Conservation (phyloP, 768 basidiomycete species). For the Trametes maxima region DNA sequence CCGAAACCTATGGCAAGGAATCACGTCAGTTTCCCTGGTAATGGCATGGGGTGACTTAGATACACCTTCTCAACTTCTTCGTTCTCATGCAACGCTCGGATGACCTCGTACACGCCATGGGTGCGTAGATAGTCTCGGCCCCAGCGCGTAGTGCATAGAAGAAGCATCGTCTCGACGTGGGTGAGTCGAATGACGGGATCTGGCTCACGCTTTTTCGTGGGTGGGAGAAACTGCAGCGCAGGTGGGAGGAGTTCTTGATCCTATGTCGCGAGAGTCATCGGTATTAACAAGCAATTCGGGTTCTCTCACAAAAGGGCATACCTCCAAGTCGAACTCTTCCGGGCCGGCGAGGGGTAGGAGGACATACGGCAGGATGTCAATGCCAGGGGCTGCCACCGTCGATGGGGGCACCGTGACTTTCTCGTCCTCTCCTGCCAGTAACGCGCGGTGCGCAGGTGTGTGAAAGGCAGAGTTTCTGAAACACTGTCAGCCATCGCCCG, state of each 20-base stretch:
- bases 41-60: not conserved
- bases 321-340: conserved; percentile 93
- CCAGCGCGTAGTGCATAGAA: conserved; percentile 88
- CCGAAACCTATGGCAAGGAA: conserved; percentile 61
- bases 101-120: conserved; percentile 85
- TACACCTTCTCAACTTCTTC: conserved; percentile 80
- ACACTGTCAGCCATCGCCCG: conserved; percentile 18
- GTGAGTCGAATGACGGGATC: conserved; percentile 78
- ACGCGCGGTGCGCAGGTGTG: conserved; percentile 63
- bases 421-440: conserved; percentile 67
- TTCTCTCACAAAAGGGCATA: conserved; percentile 33
- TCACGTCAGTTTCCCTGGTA: too few relatives aligned
- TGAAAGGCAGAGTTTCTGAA: conserved; percentile 81
- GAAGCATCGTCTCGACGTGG: conserved; percentile 85
- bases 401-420: conserved; percentile 61
- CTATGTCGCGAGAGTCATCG: conserved; percentile 38
- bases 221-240: conserved; percentile 85
- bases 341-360: conserved; percentile 91
- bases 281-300: not conserved
- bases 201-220: conserved; percentile 79
- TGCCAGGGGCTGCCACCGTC: conserved; percentile 62
- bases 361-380: conserved; percentile 83
- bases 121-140: conserved; percentile 80
- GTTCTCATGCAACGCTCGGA: conserved; percentile 73
- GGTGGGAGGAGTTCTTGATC: conserved; percentile 87